Conservation (phyloP, 192 early-diverging fungal genomes). For the Dispira parvispora region DNA sequence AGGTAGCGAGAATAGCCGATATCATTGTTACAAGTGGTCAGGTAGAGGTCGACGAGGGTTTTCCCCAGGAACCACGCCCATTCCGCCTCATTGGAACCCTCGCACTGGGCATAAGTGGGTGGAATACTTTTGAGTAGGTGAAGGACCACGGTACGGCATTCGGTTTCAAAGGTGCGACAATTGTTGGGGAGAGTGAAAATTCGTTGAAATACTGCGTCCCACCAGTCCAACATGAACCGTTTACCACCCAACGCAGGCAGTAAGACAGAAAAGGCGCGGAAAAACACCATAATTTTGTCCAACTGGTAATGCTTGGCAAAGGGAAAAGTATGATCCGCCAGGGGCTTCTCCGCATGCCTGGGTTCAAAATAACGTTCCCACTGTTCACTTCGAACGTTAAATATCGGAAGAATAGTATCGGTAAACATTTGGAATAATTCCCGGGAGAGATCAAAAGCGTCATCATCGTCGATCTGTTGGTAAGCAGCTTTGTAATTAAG, state of each 20-base stretch:
- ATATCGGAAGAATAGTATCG: neutral
- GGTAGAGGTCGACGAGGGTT: neutral
- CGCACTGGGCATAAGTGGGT: neutral
- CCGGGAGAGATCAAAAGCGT: neutral
- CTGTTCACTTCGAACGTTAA: neutral
- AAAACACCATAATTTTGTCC: conserved; percentile 3
- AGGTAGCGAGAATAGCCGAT: neutral
- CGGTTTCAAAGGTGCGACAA: neutral
- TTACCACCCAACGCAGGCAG: neutral
- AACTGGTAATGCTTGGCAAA: neutral
- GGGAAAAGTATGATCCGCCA: neutral
- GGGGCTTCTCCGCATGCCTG: neutral
- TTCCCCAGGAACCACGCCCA: neutral
- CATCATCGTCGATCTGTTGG: neutral
- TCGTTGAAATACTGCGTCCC: neutral
- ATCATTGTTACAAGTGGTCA: neutral
- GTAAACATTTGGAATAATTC: conserved; percentile 1
- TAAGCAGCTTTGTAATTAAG: too few relatives aligned
- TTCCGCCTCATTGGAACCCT: neutral
- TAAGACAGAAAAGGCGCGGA: neutral
- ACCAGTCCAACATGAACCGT: conserved; percentile 6
- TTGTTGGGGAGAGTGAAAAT: conserved; percentile 1
- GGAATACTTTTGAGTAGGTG: neutral
- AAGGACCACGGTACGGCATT: neutral
- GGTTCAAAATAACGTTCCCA: neutral